Base-by-base conservation (phyloP, 2,329 filamentous ascomycete species). In the Ophiocordyceps camponoti-leonardi region DNA sequence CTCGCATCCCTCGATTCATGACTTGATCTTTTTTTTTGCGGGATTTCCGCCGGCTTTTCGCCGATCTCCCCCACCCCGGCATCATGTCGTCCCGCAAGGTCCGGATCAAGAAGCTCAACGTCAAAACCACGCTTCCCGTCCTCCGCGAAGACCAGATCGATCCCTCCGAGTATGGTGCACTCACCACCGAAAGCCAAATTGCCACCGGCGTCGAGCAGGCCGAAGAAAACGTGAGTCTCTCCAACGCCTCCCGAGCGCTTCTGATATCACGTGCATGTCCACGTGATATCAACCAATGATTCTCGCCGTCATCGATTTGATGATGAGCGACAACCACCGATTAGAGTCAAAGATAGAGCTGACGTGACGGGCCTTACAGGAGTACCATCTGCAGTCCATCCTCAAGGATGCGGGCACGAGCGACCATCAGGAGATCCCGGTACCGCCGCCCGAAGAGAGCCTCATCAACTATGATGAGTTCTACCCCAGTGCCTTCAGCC, bases 191-290 rank as follows among this genome's bases (percentile, higher is more conserved):
- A 77, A 70, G 79, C 73, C 67, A 86, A 81, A 86, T 95, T 61
- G 87, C 92, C 61, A 95, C 88, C 53, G 92, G 92, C 66, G 92
- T 98, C 56, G 92, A 98, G 67, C 88, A 94, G 62, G 85, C 81
- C 52, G 92, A 98, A 68, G 88, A 96, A 77, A 90, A 90, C 69
- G 92, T 95, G 67, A 79, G 87, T 85, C 51, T 52, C 53, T 51
- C 53, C 56, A 54, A 49, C 53, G 48, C 49, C 49, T 46, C 50
- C 41, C 46, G 49, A 53, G 51, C 46, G 52, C 54, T 52, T 52
- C 53, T 56, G 57, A 64, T 61, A 63, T 71, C 70, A 74, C 71
- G 71, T 74, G 71, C 20, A 23, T 0, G 0, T 3, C 45, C 70
- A 69, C 64, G 65, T 74, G 71, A 70, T 50, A 54, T 55, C n/a